Conservation (phyloP, 192 early-diverging fungal species). For the Powellomyces hirtus region DNA sequence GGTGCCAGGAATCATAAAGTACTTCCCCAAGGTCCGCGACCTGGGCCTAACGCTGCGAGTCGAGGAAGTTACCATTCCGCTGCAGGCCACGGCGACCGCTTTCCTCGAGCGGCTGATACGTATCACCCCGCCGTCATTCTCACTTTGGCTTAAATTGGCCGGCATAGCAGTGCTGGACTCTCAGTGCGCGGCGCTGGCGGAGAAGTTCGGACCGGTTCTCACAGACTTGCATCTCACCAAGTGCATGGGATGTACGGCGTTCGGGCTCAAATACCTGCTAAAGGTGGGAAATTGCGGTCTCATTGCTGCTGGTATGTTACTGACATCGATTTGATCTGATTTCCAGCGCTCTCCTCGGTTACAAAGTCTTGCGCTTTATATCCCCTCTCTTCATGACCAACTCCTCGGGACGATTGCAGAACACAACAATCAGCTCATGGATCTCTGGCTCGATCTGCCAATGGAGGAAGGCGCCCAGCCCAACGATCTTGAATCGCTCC, state of each 20-base stretch:
- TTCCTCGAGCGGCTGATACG: slow-evolving; percentile 25
- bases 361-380: slow-evolving; percentile 25
- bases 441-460: slow-evolving; percentile 28
- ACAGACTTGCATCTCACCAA: slow-evolving; percentile 26
- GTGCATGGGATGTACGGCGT: slow-evolving; percentile 26
- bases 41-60: slow-evolving; percentile 23
- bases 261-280: slow-evolving; percentile 12
- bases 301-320: too few species aligned
- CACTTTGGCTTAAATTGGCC: slow-evolving; percentile 20
- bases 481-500: slow-evolving; percentile 10
- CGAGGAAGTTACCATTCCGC: slow-evolving; percentile 10
- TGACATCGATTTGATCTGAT: neutral
- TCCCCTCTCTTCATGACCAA: slow-evolving; percentile 19
- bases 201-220: slow-evolving; percentile 15
- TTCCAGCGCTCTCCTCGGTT: slow-evolving; percentile 8
- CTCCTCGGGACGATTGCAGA: slow-evolving; percentile 23
- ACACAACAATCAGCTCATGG: slow-evolving; percentile 24
- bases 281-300: neutral
- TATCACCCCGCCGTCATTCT: neutral
- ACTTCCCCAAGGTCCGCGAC: slow-evolving; percentile 20
- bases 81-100: slow-evolving; percentile 24
- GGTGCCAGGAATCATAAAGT: slow-evolving; percentile 22
- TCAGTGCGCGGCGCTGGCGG: slow-evolving; percentile 20
- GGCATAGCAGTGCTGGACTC: slow-evolving; percentile 26
- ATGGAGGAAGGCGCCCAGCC: slow-evolving; percentile 23